phyloP scores from a whole-genome alignment of 2,329 filamentous ascomycete genomes.

The Daldinia sp. region DNA sequence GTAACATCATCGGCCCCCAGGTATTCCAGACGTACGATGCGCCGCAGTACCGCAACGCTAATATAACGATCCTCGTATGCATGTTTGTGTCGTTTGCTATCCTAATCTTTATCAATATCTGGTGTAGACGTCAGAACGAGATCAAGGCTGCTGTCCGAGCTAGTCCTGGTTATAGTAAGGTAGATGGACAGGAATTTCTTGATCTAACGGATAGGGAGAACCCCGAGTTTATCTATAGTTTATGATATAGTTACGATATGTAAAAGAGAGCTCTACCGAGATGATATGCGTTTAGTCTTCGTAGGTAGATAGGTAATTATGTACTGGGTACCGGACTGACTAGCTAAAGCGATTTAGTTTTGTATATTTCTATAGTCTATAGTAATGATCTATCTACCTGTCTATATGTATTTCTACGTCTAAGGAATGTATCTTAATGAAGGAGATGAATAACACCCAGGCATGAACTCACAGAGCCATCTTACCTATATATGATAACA shows the following conservation, averaged over 20 bases:
- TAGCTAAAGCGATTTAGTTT: background rate
- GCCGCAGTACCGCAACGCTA: slow-evolving; percentile 71
- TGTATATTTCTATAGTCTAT: background rate
- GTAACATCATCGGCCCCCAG: slow-evolving; percentile 66
- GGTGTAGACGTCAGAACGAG: slow-evolving; percentile 69
- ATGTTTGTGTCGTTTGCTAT: slow-evolving; percentile 65
- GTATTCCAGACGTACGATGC: slow-evolving; percentile 67
- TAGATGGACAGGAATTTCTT: slow-evolving; percentile 76
- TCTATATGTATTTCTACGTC: background rate
- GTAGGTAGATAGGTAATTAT: background rate
- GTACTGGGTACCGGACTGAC: background rate
- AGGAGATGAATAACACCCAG: background rate
- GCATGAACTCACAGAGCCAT: background rate
- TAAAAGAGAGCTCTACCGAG: background rate
- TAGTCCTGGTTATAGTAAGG: slow-evolving; percentile 67
- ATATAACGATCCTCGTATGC: slow-evolving; percentile 73
- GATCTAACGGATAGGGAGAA: slow-evolving; percentile 77
- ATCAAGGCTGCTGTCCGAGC: slow-evolving; percentile 67
- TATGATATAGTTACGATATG: slow-evolving; percentile 51
- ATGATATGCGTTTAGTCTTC: background rate
- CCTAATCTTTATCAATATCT: slow-evolving; percentile 72
- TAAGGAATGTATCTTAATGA: background rate
- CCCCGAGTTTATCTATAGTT: slow-evolving; percentile 70
- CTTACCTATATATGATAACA: background rate
- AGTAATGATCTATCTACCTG: background rate